phyloP scores from a whole-genome alignment of 257 asterid species.

The Solanum piurae region DNA sequence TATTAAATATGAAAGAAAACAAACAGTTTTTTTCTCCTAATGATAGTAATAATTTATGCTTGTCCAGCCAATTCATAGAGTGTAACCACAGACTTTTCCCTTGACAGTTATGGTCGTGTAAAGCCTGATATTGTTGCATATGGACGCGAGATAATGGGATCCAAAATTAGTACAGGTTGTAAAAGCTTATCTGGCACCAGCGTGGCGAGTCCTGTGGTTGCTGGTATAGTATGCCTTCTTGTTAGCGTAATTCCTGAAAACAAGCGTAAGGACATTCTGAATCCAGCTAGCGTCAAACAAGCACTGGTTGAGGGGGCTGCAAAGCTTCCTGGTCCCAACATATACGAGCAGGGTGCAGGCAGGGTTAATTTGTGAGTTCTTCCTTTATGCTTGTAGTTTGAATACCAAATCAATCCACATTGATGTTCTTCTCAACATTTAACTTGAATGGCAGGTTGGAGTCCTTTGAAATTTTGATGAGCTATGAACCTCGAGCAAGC shows the following conservation, averaged over 20 bases:
- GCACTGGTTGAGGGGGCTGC: slow-evolving; percentile 98
- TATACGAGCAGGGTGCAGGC: slow-evolving; percentile 99
- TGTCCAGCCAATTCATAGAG: background rate
- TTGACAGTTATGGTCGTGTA: slow-evolving; percentile 85
- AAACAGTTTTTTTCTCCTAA: background rate
- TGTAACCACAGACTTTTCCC: slow-evolving; percentile 12
- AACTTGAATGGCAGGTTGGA: slow-evolving; percentile 57
- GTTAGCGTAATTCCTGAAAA: slow-evolving; percentile 80
- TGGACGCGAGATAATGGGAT: slow-evolving; percentile 96
- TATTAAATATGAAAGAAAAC: background rate
- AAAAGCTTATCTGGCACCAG: slow-evolving; percentile 99
- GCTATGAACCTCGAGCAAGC: slow-evolving; percentile 92
- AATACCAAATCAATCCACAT: background rate
- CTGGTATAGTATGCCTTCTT: slow-evolving; percentile 96
- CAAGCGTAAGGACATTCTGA: slow-evolving; percentile 67
- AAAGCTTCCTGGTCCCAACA: slow-evolving; percentile 90
- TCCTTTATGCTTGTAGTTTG: slow-evolving; percentile 7
- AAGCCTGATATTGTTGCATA: slow-evolving; percentile 98
- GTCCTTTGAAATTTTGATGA: slow-evolving; percentile 79
- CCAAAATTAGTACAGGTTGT: slow-evolving; percentile 96
- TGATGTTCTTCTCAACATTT: background rate
- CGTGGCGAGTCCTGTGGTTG: slow-evolving; percentile 99
- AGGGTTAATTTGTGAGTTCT: slow-evolving; percentile 93
- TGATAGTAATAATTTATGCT: background rate
- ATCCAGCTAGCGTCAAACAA: slow-evolving; percentile 97